These are phyloP conservation scores for Saccharomycopsis babjevae DNA, from an alignment of 805 yeast genomes.

Conservation along the genomic window DNA sequence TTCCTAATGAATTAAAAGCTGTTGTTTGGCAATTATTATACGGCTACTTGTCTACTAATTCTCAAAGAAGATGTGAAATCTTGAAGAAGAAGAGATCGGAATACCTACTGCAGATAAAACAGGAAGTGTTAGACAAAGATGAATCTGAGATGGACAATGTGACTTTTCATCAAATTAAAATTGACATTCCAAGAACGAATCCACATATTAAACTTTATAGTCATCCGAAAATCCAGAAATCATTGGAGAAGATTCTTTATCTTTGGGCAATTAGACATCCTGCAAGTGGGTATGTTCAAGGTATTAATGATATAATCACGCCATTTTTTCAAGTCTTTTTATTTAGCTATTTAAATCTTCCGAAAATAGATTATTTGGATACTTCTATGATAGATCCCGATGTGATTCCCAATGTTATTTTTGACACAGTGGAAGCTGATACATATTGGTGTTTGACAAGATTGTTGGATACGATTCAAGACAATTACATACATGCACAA, in stretches of 20 bases:
- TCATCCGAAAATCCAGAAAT: conserved; percentile 57
- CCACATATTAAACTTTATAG: conserved; percentile 73
- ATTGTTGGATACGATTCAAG: conserved; percentile 87
- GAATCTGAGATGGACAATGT: conserved; percentile 48
- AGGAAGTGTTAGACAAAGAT: conserved; percentile 22
- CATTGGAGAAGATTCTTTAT: conserved; percentile 72
- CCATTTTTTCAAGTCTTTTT: conserved; percentile 87
- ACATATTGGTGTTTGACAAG: conserved; percentile 94
- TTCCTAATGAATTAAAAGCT: conserved; percentile 74
- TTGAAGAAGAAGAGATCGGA: conserved; percentile 76
- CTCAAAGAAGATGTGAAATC: conserved; percentile 60
- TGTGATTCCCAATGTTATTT: conserved; percentile 41
- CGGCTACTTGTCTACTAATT: conserved; percentile 85
- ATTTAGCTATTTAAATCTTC: conserved; percentile 42
- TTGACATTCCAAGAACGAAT: conserved; percentile 90
- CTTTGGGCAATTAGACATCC: conserved; percentile 97
- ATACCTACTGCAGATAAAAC: conserved; percentile 59
- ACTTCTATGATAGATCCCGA: conserved; percentile 56
- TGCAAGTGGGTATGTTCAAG: conserved; percentile 96
- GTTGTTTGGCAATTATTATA: conserved; percentile 80
- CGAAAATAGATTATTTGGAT: conserved; percentile 24
- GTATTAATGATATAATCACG: conserved; percentile 87
- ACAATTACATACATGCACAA: conserved; percentile 94
- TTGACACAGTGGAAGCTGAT: conserved; percentile 80
- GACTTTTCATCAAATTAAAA: conserved; percentile 91